A percentile compares a stretch with the other conserved stretches of the same genome.
Conservation (phyloP, 441 rosid species). For the Pelargonium cotyledonis region DNA sequence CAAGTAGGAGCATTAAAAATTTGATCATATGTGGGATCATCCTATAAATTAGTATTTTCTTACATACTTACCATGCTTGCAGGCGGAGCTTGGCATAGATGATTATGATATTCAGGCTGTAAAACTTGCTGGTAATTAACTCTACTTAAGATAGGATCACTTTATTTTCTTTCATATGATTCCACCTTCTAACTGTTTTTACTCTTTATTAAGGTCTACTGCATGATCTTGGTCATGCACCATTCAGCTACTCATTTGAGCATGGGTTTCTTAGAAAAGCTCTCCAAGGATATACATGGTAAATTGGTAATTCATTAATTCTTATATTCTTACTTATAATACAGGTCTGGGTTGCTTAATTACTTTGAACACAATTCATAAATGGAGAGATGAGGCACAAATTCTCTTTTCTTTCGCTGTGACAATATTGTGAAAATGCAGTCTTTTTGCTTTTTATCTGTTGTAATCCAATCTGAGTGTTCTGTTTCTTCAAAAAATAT, state of each 20-base stretch:
- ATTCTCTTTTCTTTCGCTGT: neutral
- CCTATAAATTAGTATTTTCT: constrained; percentile 12
- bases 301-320: constrained; percentile 32
- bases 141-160: constrained; percentile 5
- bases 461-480: constrained; percentile 1
- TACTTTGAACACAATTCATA: neutral
- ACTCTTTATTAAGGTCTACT: constrained; percentile 43
- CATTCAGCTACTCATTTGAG: constrained; percentile 73
- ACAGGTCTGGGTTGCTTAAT: neutral
- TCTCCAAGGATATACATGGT: constrained; percentile 36
- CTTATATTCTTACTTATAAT: constrained; percentile 4
- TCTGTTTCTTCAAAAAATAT: constrained; percentile 8
- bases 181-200: constrained; percentile 7
- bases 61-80: constrained; percentile 17
- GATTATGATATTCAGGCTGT: constrained; percentile 42
- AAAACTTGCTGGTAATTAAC: constrained; percentile 57
- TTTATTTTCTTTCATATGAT: neutral
- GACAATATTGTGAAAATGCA: neutral
- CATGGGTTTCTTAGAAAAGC: constrained; percentile 47
- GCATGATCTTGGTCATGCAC: constrained; percentile 85
- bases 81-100: constrained; percentile 56
- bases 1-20: constrained; percentile 37
- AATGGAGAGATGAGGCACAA: neutral
- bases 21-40: constrained; percentile 13
- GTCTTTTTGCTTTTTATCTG: neutral